phyloP scores from a whole-genome alignment of 768 basidiomycete genomes.

The Lactifluus volemus region DNA sequence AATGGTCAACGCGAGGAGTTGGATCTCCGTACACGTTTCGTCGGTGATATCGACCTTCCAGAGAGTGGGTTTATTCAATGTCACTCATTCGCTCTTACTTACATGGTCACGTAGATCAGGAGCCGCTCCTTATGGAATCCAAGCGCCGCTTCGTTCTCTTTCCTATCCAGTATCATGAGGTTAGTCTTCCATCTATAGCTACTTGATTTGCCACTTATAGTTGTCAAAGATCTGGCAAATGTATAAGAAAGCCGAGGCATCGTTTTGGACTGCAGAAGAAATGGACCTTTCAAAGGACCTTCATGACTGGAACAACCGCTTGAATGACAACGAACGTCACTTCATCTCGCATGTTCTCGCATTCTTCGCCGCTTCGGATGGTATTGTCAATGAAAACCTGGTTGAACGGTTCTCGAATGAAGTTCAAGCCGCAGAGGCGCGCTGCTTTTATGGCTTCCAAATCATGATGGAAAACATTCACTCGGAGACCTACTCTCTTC shows the following conservation, averaged over 20 bases:
- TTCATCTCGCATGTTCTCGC: slow-evolving; percentile 91
- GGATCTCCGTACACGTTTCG: slow-evolving; percentile 30
- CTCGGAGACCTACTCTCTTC: slow-evolving; percentile 92
- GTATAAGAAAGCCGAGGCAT: slow-evolving; percentile 93
- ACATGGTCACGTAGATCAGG: slow-evolving; percentile 40
- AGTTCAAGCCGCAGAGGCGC: slow-evolving; percentile 86
- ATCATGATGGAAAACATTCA: slow-evolving; percentile 99
- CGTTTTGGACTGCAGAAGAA: slow-evolving; percentile 91
- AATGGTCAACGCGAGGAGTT: slow-evolving; percentile 6
- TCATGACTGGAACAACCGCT: slow-evolving; percentile 74
- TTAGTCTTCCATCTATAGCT: slow-evolving; percentile 27
- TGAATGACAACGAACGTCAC: slow-evolving; percentile 76
- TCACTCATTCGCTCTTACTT: background rate
- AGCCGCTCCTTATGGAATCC: slow-evolving; percentile 73
- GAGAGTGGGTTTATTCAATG: slow-evolving; percentile 28
- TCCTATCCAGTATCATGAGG: slow-evolving; percentile 89
- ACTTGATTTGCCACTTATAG: background rate
- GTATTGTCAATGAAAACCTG: slow-evolving; percentile 94
- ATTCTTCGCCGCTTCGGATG: slow-evolving; percentile 94
- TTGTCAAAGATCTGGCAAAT: slow-evolving; percentile 76
- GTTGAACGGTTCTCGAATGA: slow-evolving; percentile 90
- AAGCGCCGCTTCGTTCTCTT: slow-evolving; percentile 84
- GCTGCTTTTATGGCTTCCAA: slow-evolving; percentile 96
- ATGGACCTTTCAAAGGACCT: slow-evolving; percentile 84
- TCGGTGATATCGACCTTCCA: slow-evolving; percentile 46